phyloP scores from a whole-genome alignment of 139 green algal species.

The Medakamo hakoo region DNA sequence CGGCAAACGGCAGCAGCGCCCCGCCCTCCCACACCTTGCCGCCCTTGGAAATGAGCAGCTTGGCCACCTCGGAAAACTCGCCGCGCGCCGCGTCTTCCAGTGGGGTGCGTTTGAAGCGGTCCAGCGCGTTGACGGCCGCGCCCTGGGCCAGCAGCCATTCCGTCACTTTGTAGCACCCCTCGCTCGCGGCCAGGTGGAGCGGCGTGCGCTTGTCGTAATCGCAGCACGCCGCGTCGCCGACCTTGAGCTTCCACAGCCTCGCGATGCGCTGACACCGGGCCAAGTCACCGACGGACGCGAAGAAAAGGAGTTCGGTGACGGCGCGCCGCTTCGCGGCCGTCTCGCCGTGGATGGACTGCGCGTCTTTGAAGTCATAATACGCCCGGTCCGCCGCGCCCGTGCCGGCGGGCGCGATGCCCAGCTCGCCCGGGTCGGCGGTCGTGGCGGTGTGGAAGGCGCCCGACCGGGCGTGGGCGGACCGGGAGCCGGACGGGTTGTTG shows the following conservation, averaged over 20 bases:
- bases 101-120: constrained; percentile 65
- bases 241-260: constrained; percentile 49
- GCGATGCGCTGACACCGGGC: constrained; percentile 51
- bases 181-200: constrained; percentile 59
- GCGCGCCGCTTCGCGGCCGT: constrained; percentile 47
- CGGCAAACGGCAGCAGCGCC: constrained; percentile 11
- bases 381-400: neutral
- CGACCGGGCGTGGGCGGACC: no score
- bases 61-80: constrained; percentile 56
- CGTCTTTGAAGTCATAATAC: no score
- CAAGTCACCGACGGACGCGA: constrained; percentile 62
- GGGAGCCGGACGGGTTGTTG: no score
- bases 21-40: constrained; percentile 41
- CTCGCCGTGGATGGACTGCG: constrained; percentile 18
- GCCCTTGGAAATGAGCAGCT: constrained; percentile 44
- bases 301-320: constrained; percentile 82
- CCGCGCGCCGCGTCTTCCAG: constrained; percentile 74
- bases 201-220: constrained; percentile 79
- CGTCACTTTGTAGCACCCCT: constrained; percentile 55
- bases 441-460: constrained; percentile 15
- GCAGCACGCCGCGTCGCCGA: constrained; percentile 47
- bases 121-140: constrained; percentile 46
- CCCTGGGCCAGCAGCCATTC: constrained; percentile 64
- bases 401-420: neutral
- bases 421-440: constrained; percentile 3